phyloP scores from a whole-genome alignment of 495 filamentous ascomycete genomes.

The Lophiostoma macrostomum region DNA sequence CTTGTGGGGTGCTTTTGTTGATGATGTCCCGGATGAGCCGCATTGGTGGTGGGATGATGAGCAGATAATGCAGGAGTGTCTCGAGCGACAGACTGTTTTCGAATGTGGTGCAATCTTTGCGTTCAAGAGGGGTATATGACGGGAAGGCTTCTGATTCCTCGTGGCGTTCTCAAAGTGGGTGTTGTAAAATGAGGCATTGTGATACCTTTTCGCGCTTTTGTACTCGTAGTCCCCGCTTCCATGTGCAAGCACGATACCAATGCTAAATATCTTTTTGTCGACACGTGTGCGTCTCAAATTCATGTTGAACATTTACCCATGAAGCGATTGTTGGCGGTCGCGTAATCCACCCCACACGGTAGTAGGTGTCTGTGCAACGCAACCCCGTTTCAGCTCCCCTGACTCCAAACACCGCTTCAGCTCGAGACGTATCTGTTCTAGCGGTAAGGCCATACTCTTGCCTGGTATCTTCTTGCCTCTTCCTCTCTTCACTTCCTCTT shows the following conservation, averaged over 20 bases:
- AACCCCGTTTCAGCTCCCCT: constrained; percentile 11
- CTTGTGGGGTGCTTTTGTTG: constrained; percentile 35
- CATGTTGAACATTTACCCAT: too few relatives aligned
- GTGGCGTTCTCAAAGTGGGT: not conserved
- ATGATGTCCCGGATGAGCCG: constrained; percentile 23
- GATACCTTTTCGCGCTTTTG: too few relatives aligned
- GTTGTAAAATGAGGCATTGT: not conserved
- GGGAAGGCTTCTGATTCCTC: not conserved
- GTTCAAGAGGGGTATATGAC: constrained; percentile 9
- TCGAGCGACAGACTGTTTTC: constrained; percentile 28
- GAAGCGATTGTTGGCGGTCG: too few relatives aligned
- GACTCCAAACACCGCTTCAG: constrained; percentile 7
- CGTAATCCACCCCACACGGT: not conserved
- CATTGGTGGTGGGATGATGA: constrained; percentile 36
- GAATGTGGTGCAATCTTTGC: constrained; percentile 30
- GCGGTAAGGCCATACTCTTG: not conserved
- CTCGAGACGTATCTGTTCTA: not conserved
- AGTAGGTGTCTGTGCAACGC: constrained; percentile 24
- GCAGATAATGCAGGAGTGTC: constrained; percentile 29
- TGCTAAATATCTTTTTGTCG: constrained; percentile 2
- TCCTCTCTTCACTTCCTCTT: too few relatives aligned
- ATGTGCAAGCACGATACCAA: constrained; percentile 6
- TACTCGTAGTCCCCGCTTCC: too few relatives aligned
- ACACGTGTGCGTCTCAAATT: too few relatives aligned
- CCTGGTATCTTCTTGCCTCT: not conserved